These are phyloP conservation scores for Fusarium stilboides DNA, from an alignment of 2,329 filamentous ascomycete species.

Conservation along the genomic window DNA sequence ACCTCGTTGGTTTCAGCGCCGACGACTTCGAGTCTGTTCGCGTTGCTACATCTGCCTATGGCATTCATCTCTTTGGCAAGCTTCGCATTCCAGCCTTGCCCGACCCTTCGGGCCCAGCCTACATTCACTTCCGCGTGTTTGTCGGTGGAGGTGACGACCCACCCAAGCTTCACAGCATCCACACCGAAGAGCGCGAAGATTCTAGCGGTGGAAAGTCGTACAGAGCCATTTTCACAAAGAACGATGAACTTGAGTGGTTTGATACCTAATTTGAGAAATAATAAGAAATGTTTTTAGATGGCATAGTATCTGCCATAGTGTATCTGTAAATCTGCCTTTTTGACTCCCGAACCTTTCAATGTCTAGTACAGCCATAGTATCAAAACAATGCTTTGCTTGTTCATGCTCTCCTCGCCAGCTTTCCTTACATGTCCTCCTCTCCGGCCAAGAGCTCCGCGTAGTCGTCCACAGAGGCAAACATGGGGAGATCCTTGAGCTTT, in stretches of 20 bases:
- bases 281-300: conserved; percentile 30
- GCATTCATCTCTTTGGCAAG: conserved; percentile 81
- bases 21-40: conserved; percentile 93
- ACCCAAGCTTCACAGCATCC: conserved; percentile 91
- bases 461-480: conserved; percentile 93
- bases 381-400: conserved; percentile 34
- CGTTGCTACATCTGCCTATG: conserved; percentile 87
- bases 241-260: conserved; percentile 84
- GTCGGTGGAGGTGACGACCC: conserved; percentile 84
- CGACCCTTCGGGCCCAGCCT: conserved; percentile 70
- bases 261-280: conserved; percentile 55
- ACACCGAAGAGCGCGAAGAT: conserved; percentile 95
- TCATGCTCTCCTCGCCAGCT: conserved; percentile 7
- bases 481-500: conserved; percentile 90
- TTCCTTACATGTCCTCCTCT: conserved; percentile 70
- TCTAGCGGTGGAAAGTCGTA: conserved; percentile 92
- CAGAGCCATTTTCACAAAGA: conserved; percentile 91
- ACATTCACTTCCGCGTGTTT: conserved; percentile 91
- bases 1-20: conserved; percentile 87
- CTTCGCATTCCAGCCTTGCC: conserved; percentile 69
- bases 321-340: conserved; percentile 31
- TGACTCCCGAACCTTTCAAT: conserved; percentile 36
- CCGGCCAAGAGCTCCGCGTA: conserved; percentile 88
- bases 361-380: conserved; percentile 33
- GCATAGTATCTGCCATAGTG: conserved; percentile 11